Evolutionary conservation across 2,329 filamentous ascomycete species (phyloP).

Genomic region (Aspergillus sp.): DNA sequence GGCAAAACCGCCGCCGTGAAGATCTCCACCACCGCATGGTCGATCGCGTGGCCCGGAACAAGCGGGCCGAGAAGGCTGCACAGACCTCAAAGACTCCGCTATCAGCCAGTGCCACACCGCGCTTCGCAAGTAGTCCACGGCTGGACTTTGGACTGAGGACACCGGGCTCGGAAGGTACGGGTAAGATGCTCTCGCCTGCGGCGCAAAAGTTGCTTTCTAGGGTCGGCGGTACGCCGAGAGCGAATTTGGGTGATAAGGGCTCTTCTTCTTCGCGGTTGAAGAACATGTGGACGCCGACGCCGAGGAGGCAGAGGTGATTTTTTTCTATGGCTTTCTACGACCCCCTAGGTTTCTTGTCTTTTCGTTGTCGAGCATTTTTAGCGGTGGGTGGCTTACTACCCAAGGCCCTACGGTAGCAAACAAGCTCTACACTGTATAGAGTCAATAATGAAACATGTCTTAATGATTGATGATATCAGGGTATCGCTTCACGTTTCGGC

Average conservation of each 20-base stretch:
- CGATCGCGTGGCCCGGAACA: slow-evolving; percentile 75
- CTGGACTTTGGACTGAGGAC: slow-evolving; percentile 39
- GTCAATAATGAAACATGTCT: not conserved
- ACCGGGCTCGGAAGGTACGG: slow-evolving; percentile 23
- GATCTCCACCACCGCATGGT: slow-evolving; percentile 85
- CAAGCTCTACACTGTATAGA: not conserved
- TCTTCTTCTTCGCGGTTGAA: slow-evolving; percentile 28
- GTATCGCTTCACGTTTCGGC: not conserved
- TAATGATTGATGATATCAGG: not conserved
- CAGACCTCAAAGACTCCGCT: slow-evolving; percentile 60
- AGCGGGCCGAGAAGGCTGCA: slow-evolving; percentile 65
- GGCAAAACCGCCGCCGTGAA: slow-evolving; percentile 75
- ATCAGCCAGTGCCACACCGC: slow-evolving; percentile 30
- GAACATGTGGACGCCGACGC: slow-evolving; percentile 48
- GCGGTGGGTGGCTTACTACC: not conserved
- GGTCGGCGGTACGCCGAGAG: slow-evolving; percentile 41
- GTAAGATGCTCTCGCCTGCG: slow-evolving; percentile 49
- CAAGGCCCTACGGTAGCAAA: not conserved
- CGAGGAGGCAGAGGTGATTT: slow-evolving; percentile 32
- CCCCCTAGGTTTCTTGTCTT: not conserved
- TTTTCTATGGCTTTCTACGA: not conserved
- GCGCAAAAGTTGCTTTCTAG: slow-evolving; percentile 47
- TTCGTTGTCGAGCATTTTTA: not conserved
- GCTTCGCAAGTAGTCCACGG: slow-evolving; percentile 46
- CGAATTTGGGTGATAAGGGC: slow-evolving; percentile 12